These are phyloP conservation scores for Mitosporidium daphniae DNA, from an alignment of 371 early-diverging fungal species.

Conservation along the genomic window DNA sequence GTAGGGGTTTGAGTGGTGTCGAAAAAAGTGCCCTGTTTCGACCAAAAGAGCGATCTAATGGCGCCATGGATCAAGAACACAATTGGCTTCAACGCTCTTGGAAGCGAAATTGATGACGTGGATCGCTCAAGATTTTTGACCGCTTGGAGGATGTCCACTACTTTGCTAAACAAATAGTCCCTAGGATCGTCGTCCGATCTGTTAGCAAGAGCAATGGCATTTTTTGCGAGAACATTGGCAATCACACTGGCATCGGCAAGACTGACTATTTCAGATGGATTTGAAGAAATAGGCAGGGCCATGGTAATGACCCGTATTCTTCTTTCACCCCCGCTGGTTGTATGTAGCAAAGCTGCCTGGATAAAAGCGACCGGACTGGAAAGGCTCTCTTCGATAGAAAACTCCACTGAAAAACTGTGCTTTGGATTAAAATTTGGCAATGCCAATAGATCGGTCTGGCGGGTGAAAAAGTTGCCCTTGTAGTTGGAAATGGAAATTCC, in stretches of 20 bases:
- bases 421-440: slow-evolving; percentile 69
- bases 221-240: slow-evolving; percentile 26
- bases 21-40: slow-evolving; percentile 61
- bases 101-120: too few species aligned
- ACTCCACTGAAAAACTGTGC: slow-evolving; percentile 59
- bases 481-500: slow-evolving; percentile 36
- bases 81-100: too few species aligned
- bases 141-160: slow-evolving; percentile 35
- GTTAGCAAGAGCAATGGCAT: slow-evolving; percentile 13
- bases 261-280: slow-evolving; percentile 31
- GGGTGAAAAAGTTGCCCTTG: slow-evolving; percentile 78
- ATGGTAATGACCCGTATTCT: slow-evolving; percentile 76
- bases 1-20: slow-evolving; percentile 15
- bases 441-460: slow-evolving; percentile 60
- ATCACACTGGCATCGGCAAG: slow-evolving; percentile 47
- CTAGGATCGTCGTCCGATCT: background rate
- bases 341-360: slow-evolving; percentile 80
- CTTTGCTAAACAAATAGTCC: slow-evolving; percentile 4
- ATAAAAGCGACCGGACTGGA: slow-evolving; percentile 38
- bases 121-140: too few species aligned
- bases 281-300: slow-evolving; percentile 41
- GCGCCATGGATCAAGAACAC: too few species aligned
- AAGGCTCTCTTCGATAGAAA: slow-evolving; percentile 42
- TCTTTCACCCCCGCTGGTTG: slow-evolving; percentile 32
- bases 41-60: too few species aligned